Evolutionary conservation across 371 early-diverging fungal genomes (phyloP), one percentile per base, ranked within the genome.

Genomic region (Phascolomyces articulosus): DNA sequence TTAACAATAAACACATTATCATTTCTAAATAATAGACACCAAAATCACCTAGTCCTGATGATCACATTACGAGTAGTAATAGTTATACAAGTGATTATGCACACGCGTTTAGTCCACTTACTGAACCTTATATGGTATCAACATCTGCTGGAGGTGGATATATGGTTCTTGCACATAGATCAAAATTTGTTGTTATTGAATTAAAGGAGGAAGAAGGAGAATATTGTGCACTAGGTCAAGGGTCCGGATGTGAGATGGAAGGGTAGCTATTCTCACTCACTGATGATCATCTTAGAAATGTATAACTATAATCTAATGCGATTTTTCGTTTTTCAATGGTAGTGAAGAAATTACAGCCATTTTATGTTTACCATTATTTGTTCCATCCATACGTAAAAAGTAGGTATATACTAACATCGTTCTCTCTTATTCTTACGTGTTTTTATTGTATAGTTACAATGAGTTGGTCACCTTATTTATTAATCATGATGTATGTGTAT

Each of bases 281-380:
- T n/a, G n/a, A n/a, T n/a, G n/a, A n/a, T n/a, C n/a, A n/a, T n/a
- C n/a, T n/a, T n/a, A n/a, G n/a, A n/a, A n/a, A n/a, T n/a, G n/a
- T n/a, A n/a, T n/a, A n/a, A n/a, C n/a, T n/a, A 11, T 40, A n/a
- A 18, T 34, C 18, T 16, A 49, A 31, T 31, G 10, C 51, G 21
- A 6, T 6, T 20, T 13, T 51, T 20, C 23, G 51, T 3, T 13
- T 59, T 27, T 34, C 0, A 9, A 34, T 34, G 6, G 11, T 58
- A 84, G 84, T 21, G 87, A 87, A 57, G 74, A 67, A 3, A 87
- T 87, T 41, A 87, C 87, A 2, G 74, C 83, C 2, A 62, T 87
- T 21, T 54, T 85, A 23, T 87, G 87, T 49, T 55, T 87, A 28
- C 83, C 87, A 7, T 67, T 85, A 21, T 87, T 84, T 73, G 80